Conservation (phyloP, 805 yeast genomes). For the Suhomyces sp. region DNA sequence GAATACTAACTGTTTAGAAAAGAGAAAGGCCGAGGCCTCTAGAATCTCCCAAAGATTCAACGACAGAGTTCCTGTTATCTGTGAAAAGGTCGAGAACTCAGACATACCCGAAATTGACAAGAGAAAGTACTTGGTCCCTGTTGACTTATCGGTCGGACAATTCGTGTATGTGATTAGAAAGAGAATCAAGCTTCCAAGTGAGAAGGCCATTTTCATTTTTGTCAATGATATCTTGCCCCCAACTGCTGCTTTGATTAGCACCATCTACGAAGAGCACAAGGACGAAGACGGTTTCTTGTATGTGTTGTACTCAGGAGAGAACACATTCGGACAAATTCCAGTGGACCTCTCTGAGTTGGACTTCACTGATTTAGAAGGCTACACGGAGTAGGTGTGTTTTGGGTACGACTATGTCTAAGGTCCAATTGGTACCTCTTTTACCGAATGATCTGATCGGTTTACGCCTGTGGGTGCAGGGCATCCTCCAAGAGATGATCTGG, state of each 20-base stretch:
- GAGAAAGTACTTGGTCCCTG: constrained; percentile 94
- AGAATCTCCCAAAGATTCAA: constrained; percentile 85
- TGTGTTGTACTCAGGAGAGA: constrained; percentile 95
- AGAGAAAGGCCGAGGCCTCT: constrained; percentile 92
- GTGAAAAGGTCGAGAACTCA: constrained; percentile 95
- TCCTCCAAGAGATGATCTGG: too few relatives aligned
- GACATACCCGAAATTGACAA: constrained; percentile 96
- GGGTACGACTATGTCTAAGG: too few relatives aligned
- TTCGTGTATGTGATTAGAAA: constrained; percentile 97
- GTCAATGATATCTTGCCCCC: constrained; percentile 97
- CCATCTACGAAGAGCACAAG: constrained; percentile 93
- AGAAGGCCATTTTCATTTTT: constrained; percentile 96
- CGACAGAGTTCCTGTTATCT: constrained; percentile 94
- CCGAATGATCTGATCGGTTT: too few relatives aligned
- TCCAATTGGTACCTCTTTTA: too few relatives aligned
- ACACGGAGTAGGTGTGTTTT: not conserved
- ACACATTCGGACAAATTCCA: constrained; percentile 82
- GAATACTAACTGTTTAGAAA: constrained; percentile 45
- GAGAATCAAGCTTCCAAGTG: constrained; percentile 92
- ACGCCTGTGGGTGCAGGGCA: too few relatives aligned
- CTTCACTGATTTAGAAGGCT: constrained; percentile 17
- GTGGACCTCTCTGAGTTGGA: constrained; percentile 12
- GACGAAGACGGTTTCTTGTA: constrained; percentile 97
- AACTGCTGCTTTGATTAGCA: constrained; percentile 94
- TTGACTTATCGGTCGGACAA: constrained; percentile 95